phyloP scores from a whole-genome alignment of 2,329 filamentous ascomycete genomes.

The Neonectria ditissima region DNA sequence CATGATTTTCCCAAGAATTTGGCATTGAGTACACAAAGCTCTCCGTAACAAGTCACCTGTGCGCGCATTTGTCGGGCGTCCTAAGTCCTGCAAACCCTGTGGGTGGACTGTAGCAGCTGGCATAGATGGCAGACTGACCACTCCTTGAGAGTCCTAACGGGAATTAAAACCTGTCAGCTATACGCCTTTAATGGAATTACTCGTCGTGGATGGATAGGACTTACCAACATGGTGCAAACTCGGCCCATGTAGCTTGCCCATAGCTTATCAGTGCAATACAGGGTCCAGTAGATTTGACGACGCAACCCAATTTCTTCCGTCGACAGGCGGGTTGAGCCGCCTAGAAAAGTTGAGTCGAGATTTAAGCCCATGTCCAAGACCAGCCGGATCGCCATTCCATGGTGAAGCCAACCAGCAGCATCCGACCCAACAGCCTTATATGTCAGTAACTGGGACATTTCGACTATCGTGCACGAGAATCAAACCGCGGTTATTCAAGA shows the following conservation, averaged over 20 bases:
- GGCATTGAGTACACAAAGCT: conserved; percentile 3
- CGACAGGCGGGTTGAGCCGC: not conserved
- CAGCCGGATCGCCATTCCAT: conserved; percentile 52
- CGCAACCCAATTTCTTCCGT: conserved; percentile 8
- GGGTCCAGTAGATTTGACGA: conserved; percentile 19
- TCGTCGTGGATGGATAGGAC: not conserved
- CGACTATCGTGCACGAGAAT: too few species aligned
- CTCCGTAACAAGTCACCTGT: not conserved
- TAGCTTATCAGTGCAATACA: conserved; percentile 18
- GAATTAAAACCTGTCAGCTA: too few species aligned
- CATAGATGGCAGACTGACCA: not conserved
- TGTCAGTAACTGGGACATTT: too few species aligned
- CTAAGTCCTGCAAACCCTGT: not conserved
- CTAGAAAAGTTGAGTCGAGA: conserved; percentile 38
- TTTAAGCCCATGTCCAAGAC: conserved; percentile 54
- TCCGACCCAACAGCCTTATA: conserved; percentile 50
- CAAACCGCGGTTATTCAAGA: too few species aligned
- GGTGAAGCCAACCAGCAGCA: conserved; percentile 51
- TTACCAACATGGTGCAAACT: conserved; percentile 28
- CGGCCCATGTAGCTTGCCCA: conserved; percentile 24
- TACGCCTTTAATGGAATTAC: too few species aligned
- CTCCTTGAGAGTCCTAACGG: conserved; percentile 7
- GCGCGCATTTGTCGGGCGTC: not conserved
- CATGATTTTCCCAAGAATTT: conserved; percentile 23
- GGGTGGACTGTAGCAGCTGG: not conserved